These are phyloP conservation scores for Straminergon stramineum DNA, from an alignment of 225 moss, liverwort and hornwort genomes.

Conservation along the genomic window DNA sequence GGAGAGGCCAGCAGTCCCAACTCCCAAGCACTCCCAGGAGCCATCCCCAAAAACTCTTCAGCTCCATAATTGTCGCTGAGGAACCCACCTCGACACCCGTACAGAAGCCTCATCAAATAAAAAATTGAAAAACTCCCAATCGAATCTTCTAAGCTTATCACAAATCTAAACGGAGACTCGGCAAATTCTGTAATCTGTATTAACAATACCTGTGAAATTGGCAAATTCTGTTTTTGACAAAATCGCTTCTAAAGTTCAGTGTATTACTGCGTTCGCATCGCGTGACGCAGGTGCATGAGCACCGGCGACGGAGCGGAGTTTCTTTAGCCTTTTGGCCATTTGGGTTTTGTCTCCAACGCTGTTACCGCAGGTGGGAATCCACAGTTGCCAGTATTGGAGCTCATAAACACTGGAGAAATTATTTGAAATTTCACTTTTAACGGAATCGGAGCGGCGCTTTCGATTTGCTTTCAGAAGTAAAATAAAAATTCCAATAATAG, in stretches of 20 bases:
- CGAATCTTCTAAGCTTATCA: neutral
- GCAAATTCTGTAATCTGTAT: neutral
- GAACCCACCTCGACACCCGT: neutral
- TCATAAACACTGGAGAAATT: neutral
- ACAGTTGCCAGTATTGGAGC: neutral
- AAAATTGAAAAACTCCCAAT: too few relatives aligned
- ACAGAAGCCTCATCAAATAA: neutral
- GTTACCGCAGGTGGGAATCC: neutral
- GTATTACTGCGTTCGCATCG: neutral
- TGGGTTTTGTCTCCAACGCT: neutral
- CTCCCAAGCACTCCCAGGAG: neutral
- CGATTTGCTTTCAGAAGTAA: neutral
- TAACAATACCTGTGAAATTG: neutral
- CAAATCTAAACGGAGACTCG: neutral
- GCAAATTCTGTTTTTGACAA: too few relatives aligned
- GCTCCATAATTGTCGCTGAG: neutral
- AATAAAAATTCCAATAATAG: neutral
- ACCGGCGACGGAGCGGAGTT: too few relatives aligned
- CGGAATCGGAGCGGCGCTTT: neutral
- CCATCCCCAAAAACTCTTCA: neutral
- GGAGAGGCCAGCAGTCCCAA: too few relatives aligned
- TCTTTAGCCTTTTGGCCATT: too few relatives aligned
- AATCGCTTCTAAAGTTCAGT: neutral
- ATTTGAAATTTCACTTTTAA: neutral
- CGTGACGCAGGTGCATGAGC: neutral